Conservation (phyloP, 345 rosid species). For the Eucalyptus caleyi region DNA sequence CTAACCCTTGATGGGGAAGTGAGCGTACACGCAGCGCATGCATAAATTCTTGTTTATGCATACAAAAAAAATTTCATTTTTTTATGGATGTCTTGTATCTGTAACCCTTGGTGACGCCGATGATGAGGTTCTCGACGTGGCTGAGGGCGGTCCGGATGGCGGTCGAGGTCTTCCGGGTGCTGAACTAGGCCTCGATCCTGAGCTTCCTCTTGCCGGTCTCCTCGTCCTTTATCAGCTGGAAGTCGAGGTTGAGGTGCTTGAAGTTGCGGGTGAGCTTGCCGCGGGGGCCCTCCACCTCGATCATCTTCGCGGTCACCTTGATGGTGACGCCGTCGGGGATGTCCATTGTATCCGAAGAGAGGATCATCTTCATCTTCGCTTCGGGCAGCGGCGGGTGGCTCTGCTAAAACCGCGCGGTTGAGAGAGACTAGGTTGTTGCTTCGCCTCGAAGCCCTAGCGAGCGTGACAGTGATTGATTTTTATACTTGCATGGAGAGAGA, state of each 20-base stretch:
- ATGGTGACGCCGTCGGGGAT: constrained; percentile 31
- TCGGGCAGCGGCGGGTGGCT: background rate
- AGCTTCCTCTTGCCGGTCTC: constrained; percentile 3
- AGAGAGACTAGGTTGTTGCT: background rate
- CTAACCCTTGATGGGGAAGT: constrained; percentile 57
- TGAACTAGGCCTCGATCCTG: constrained; percentile 11
- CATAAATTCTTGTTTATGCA: too few species aligned
- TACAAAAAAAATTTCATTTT: too few species aligned
- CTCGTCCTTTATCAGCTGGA: constrained; percentile 21
- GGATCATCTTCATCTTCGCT: constrained; percentile 27
- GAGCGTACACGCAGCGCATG: constrained; percentile 71
- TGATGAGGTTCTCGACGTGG: constrained; percentile 46
- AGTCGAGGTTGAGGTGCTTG: constrained; percentile 41
- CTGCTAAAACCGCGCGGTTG: background rate
- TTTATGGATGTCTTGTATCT: constrained; percentile 29
- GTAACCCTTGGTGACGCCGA: constrained; percentile 35
- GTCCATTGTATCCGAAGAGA: constrained; percentile 32
- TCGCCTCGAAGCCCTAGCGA: background rate
- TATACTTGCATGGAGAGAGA: background rate
- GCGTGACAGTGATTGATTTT: background rate
- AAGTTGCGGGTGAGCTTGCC: constrained; percentile 26
- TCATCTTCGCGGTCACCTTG: constrained; percentile 20
- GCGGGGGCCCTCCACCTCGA: constrained; percentile 33
- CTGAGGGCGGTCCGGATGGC: constrained; percentile 32
- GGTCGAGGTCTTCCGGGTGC: constrained; percentile 9